Conservation (phyloP, 306 rosid species). For the Comarum palustre region DNA sequence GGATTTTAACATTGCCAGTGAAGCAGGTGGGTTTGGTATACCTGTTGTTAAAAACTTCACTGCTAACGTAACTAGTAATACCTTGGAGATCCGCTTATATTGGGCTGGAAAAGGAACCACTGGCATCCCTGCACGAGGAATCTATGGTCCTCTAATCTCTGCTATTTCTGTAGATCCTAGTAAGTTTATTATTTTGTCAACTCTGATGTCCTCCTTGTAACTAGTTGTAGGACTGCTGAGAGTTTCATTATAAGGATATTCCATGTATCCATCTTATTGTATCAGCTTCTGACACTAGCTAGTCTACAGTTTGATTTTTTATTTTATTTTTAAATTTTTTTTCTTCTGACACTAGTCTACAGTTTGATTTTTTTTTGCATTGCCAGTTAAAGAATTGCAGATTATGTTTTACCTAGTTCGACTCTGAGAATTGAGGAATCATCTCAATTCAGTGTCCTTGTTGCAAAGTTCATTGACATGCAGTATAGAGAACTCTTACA, state of each 20-base stretch:
- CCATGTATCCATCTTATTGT: neutral
- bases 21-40: slow-evolving; percentile 34
- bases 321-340: neutral
- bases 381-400: neutral
- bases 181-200: slow-evolving; percentile 12
- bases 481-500: no score
- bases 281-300: neutral
- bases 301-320: neutral
- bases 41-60: slow-evolving; percentile 4
- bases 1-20: slow-evolving; percentile 38
- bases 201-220: neutral
- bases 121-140: slow-evolving; percentile 31
- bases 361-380: neutral
- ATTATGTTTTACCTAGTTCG: neutral
- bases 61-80: slow-evolving; percentile 5
- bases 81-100: slow-evolving; percentile 38
- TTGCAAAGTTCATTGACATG: neutral
- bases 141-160: slow-evolving; percentile 48
- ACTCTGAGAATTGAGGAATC: neutral
- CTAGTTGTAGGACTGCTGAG: neutral
- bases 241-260: neutral
- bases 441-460: neutral
- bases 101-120: slow-evolving; percentile 53
- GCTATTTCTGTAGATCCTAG: slow-evolving; percentile 38
- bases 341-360: neutral